phyloP scores from a whole-genome alignment of 2,329 filamentous ascomycete genomes.

The Ophiobolus disseminans region DNA sequence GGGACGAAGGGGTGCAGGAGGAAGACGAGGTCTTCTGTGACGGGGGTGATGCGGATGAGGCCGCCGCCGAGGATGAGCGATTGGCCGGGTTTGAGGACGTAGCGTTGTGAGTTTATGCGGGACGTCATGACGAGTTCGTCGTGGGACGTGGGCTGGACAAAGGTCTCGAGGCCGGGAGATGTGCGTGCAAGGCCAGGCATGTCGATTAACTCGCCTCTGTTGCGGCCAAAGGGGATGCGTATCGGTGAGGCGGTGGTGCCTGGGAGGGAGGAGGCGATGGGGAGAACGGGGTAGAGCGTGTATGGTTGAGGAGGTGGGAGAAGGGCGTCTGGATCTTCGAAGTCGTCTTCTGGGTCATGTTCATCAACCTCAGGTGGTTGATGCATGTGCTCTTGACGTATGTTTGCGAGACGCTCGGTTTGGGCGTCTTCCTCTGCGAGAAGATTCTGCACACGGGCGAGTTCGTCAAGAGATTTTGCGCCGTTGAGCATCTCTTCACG shows the following conservation, averaged over 20 bases:
- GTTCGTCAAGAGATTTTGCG: constrained; percentile 36
- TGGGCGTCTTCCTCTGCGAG: constrained; percentile 45
- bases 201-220: constrained; percentile 90
- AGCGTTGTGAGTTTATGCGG: constrained; percentile 75
- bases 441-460: constrained; percentile 33
- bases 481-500: constrained; percentile 39
- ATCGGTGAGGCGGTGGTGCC: constrained; percentile 97
- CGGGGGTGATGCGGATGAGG: constrained; percentile 84
- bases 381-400: constrained; percentile 25
- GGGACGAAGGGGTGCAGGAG: constrained; percentile 89
- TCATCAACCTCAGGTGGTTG: constrained; percentile 28
- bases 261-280: constrained; percentile 82
- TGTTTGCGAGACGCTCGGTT: constrained; percentile 27
- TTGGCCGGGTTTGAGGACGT: constrained; percentile 74
- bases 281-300: constrained; percentile 80
- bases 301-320: constrained; percentile 79
- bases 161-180: constrained; percentile 66
- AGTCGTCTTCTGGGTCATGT: constrained; percentile 31
- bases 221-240: constrained; percentile 84
- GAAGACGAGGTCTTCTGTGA: constrained; percentile 68
- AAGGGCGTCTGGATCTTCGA: constrained; percentile 55
- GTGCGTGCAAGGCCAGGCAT: constrained; percentile 83
- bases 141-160: constrained; percentile 72
- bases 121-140: constrained; percentile 78
- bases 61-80: constrained; percentile 82